These are phyloP conservation scores for Dunaliella primolecta DNA, from an alignment of 139 green algal species.

Conservation along the genomic window DNA sequence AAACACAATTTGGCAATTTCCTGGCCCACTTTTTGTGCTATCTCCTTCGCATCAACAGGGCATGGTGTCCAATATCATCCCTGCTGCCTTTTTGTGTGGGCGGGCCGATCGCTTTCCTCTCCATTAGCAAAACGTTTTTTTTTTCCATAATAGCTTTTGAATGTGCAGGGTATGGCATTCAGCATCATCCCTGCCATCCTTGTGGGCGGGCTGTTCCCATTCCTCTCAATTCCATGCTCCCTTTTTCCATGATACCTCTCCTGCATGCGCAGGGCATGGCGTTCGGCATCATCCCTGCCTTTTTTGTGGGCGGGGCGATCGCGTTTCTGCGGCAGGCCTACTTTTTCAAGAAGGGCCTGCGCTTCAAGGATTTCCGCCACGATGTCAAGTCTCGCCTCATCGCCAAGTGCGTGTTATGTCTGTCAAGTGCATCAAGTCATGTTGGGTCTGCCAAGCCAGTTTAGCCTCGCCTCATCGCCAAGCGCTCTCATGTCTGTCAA, in stretches of 20 bases:
- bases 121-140: background rate
- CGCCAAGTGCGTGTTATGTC: background rate
- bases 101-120: no score
- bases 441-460: no score
- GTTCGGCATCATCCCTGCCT: slow-evolving; percentile 24
- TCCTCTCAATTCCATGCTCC: no score
- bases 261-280: slow-evolving; percentile 18
- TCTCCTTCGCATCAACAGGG: no score
- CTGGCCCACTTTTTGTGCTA: no score
- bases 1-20: no score
- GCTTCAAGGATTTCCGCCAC: slow-evolving; percentile 25
- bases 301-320: slow-evolving; percentile 19
- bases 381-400: background rate
- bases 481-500: no score
- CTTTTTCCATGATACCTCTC: no score
- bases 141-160: background rate
- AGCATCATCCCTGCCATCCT: slow-evolving; percentile 26
- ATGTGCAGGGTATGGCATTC: slow-evolving; percentile 19
- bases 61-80: no score
- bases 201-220: slow-evolving; percentile 13
- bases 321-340: slow-evolving; percentile 23
- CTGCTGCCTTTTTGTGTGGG: no score
- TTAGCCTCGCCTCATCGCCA: no score
- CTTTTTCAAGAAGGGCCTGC: slow-evolving; percentile 31
- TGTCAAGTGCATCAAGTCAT: no score